Evolutionary conservation across 2,329 filamentous ascomycete species (phyloP).

Genomic region (Fusarium sp.): DNA sequence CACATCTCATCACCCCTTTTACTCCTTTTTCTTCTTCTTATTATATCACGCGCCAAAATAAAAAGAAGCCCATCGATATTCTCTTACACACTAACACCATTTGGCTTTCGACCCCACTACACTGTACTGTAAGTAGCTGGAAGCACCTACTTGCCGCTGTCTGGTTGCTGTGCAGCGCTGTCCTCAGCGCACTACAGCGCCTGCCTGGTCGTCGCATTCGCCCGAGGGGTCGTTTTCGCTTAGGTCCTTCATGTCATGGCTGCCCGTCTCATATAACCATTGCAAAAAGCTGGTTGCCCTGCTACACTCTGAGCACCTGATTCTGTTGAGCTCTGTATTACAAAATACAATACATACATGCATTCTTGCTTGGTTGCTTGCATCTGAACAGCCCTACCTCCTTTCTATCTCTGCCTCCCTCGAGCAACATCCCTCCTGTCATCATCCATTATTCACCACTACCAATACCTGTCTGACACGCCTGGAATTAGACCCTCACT

Average conservation of each 20-base stretch:
- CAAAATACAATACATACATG: not conserved
- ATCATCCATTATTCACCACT: slow-evolving; percentile 9
- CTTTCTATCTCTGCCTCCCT: slow-evolving; percentile 15
- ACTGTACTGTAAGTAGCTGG: slow-evolving; percentile 19
- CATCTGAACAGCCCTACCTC: not conserved
- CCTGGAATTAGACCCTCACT: slow-evolving; percentile 24
- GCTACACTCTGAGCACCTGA: slow-evolving; percentile 8
- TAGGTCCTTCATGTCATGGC: not conserved
- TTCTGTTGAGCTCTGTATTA: not conserved
- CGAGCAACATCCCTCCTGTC: not conserved
- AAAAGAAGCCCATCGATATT: not conserved
- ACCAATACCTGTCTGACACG: slow-evolving; percentile 26
- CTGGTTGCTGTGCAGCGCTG: slow-evolving; percentile 27
- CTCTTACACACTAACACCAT: slow-evolving; percentile 19
- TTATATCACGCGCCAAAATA: slow-evolving; percentile 25
- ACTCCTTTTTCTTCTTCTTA: not conserved
- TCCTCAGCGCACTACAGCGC: slow-evolving; percentile 2
- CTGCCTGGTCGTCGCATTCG: slow-evolving; percentile 3
- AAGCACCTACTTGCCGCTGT: not conserved
- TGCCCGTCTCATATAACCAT: slow-evolving; percentile 1
- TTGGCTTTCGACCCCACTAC: slow-evolving; percentile 22
- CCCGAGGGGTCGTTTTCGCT: slow-evolving; percentile 23
- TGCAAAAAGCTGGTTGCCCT: slow-evolving; percentile 21
- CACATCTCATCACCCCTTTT: slow-evolving; percentile 11
- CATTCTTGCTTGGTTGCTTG: not conserved